phyloP scores from a whole-genome alignment of 805 yeast genomes.

The Yamadazyma phyllophila region DNA sequence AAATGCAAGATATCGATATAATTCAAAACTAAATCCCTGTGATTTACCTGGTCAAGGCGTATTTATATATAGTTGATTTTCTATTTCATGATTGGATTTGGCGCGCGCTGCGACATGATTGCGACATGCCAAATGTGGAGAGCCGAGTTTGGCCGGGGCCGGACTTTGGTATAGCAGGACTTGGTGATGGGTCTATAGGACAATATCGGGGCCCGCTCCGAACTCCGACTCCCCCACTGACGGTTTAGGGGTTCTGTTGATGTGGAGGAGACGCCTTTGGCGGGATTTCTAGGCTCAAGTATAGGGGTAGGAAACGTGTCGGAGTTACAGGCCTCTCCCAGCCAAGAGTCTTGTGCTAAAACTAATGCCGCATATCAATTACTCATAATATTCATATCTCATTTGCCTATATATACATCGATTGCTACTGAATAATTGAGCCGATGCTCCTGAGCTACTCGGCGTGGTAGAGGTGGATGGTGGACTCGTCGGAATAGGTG shows the following conservation, averaged over 20 bases:
- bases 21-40: too few species aligned
- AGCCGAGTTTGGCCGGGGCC: conserved; percentile 6
- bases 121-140: conserved; percentile 7
- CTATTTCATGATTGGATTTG: background rate
- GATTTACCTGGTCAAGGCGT: background rate
- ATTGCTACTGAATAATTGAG: too few species aligned
- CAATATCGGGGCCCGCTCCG: too few species aligned
- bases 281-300: too few species aligned
- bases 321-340: background rate
- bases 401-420: background rate
- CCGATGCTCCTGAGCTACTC: background rate
- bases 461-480: background rate
- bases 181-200: too few species aligned
- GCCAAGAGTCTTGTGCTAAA: background rate
- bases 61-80: background rate
- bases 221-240: too few species aligned
- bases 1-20: background rate
- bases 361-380: background rate
- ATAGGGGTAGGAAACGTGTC: too few species aligned
- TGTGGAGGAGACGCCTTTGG: too few species aligned
- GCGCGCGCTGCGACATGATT: background rate
- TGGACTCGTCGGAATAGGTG: conserved; percentile 1
- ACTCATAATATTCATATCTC: background rate
- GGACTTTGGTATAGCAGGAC: background rate
- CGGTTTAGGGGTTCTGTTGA: background rate